phyloP scores from a whole-genome alignment of 192 early-diverging fungal genomes.

The Gonapodya prolifera region DNA sequence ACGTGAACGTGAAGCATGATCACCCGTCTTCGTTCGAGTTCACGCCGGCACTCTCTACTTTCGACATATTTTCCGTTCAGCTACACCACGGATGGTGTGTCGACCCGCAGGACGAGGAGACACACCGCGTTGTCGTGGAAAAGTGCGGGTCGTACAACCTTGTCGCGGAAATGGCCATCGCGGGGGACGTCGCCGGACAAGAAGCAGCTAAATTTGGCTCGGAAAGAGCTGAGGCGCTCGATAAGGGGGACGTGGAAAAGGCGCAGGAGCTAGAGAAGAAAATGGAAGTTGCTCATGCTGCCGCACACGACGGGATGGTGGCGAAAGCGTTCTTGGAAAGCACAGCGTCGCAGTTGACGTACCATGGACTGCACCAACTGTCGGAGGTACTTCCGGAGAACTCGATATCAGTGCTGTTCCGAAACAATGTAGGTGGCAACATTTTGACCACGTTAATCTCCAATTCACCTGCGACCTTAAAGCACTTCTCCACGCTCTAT shows the following conservation, averaged over 20 bases:
- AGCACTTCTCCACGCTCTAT: slow-evolving; percentile 54
- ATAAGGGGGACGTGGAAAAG: slow-evolving; percentile 11
- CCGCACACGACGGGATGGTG: slow-evolving; percentile 24
- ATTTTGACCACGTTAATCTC: neutral
- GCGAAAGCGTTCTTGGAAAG: slow-evolving; percentile 57
- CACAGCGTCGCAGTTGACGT: slow-evolving; percentile 74
- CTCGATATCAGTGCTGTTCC: slow-evolving; percentile 66
- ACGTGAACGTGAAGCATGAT: slow-evolving; percentile 78
- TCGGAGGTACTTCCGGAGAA: slow-evolving; percentile 40
- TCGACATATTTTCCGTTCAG: slow-evolving; percentile 64
- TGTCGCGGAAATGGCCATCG: slow-evolving; percentile 64
- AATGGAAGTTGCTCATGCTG: slow-evolving; percentile 10
- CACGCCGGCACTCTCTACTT: slow-evolving; percentile 48
- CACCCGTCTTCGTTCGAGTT: slow-evolving; percentile 63
- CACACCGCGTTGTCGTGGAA: slow-evolving; percentile 37
- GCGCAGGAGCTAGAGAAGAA: neutral
- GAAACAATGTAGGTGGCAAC: slow-evolving; percentile 55
- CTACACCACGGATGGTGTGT: slow-evolving; percentile 87
- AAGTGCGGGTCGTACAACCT: slow-evolving; percentile 60
- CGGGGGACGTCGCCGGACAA: slow-evolving; percentile 33
- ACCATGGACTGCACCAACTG: slow-evolving; percentile 58
- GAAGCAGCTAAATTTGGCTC: slow-evolving; percentile 2
- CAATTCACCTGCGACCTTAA: neutral
- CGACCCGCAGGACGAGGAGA: slow-evolving; percentile 43
- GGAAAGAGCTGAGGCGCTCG: neutral